Conservation (phyloP, 2,329 filamentous ascomycete species). For the Phialemoniopsis sp. region DNA sequence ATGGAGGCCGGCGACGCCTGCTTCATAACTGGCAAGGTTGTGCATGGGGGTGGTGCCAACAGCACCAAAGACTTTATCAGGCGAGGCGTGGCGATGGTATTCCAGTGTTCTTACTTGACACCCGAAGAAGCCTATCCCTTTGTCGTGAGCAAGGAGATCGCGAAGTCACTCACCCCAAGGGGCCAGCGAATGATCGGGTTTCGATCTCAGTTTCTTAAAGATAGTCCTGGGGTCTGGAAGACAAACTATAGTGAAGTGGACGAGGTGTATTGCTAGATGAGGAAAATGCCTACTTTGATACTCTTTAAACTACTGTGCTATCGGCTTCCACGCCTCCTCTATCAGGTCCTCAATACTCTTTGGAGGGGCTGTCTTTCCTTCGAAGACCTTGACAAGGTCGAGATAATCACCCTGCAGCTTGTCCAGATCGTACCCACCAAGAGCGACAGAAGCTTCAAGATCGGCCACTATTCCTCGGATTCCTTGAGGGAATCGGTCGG, state of each 20-base stretch:
- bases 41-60: conserved; percentile 24
- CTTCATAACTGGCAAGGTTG: conserved; percentile 24
- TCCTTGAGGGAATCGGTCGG: conserved; percentile 18
- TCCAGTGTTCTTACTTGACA: conserved; percentile 18
- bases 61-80: conserved; percentile 14
- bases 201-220: conserved; percentile 18
- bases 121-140: conserved; percentile 22
- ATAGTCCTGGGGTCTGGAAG: conserved; percentile 19
- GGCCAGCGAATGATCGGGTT: conserved; percentile 19
- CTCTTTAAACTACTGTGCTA: no score
- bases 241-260: conserved; percentile 12
- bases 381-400: conserved; percentile 15
- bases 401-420: conserved; percentile 10
- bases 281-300: no score
- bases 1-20: conserved; percentile 21
- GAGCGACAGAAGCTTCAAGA: conserved; percentile 21
- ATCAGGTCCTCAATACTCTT: conserved; percentile 6
- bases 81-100: conserved; percentile 16
- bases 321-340: conserved; percentile 6
- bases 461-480: conserved; percentile 20
- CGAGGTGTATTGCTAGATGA: neutral
- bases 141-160: conserved; percentile 12
- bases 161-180: conserved; percentile 11
- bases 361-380: conserved; percentile 5
- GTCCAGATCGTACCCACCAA: conserved; percentile 21